Evolutionary conservation across 2,329 filamentous ascomycete species (phyloP).

Genomic region (Acephala macrosclerotiorum): DNA sequence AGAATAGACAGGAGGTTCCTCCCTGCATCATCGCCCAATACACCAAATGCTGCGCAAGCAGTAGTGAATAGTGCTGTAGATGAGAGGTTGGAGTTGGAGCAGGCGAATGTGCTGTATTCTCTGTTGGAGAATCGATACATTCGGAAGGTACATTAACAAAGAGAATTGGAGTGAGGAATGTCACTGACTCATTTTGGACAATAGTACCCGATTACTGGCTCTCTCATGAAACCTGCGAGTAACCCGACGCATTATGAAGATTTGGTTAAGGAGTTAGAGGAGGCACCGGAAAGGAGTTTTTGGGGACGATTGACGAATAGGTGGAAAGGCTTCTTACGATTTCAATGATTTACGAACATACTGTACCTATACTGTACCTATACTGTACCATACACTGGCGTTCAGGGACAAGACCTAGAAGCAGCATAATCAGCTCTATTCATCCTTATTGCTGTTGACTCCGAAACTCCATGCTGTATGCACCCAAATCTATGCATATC

Average conservation of each 20-base stretch:
- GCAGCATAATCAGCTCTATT: slow-evolving; percentile 16
- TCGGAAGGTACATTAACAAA: slow-evolving; percentile 52
- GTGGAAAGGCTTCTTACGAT: slow-evolving; percentile 65
- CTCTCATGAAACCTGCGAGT: slow-evolving; percentile 63
- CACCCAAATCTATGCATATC: slow-evolving; percentile 16
- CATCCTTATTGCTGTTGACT: slow-evolving; percentile 24
- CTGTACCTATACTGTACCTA: slow-evolving; percentile 18
- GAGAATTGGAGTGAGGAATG: neutral
- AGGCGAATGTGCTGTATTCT: slow-evolving; percentile 66
- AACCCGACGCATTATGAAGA: slow-evolving; percentile 71
- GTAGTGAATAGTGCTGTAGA: slow-evolving; percentile 29
- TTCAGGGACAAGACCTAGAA: slow-evolving; percentile 2
- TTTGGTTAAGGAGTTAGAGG: slow-evolving; percentile 67
- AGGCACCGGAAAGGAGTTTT: slow-evolving; percentile 65
- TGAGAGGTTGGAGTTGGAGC: slow-evolving; percentile 59
- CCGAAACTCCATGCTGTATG: slow-evolving; percentile 32
- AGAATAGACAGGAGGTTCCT: slow-evolving; percentile 49
- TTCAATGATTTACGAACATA: slow-evolving; percentile 49
- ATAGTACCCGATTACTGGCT: slow-evolving; percentile 57
- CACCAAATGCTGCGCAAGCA: slow-evolving; percentile 20
- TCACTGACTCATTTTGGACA: slow-evolving; percentile 8
- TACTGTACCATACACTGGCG: slow-evolving; percentile 15
- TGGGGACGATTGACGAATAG: slow-evolving; percentile 59
- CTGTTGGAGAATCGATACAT: slow-evolving; percentile 67
- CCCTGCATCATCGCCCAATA: slow-evolving; percentile 27